Conservation (phyloP, 345 rosid genomes). For the Citrus australasica region DNA sequence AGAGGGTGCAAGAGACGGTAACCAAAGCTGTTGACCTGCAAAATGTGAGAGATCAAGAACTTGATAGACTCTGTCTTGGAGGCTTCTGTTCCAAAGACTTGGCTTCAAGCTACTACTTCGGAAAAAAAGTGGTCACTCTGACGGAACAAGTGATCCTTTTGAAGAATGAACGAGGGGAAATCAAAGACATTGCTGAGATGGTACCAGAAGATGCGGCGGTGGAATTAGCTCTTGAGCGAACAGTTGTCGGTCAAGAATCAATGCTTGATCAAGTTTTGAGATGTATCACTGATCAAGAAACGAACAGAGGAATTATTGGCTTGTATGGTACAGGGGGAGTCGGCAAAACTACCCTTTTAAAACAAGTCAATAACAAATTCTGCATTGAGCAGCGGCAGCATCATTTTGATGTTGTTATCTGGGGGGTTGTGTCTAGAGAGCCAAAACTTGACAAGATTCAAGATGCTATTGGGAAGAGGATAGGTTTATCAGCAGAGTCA, state of each 20-base stretch:
- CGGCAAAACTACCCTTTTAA: neutral
- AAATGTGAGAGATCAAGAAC: neutral
- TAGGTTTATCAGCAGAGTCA: neutral
- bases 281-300: neutral
- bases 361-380: conserved; percentile 7
- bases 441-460: neutral
- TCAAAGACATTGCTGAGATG: neutral
- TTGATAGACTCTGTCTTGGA: neutral
- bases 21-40: neutral
- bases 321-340: neutral
- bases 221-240: neutral
- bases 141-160: neutral
- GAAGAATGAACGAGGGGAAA: neutral
- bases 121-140: neutral
- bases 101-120: neutral
- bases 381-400: neutral
- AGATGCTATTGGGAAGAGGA: neutral
- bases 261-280: neutral
- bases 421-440: neutral
- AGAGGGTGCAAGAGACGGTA: neutral
- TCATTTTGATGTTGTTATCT: conserved; percentile 7
- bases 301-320: neutral
- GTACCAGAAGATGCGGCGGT: neutral
- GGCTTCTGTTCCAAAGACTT: neutral
- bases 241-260: neutral